Base-by-base conservation (phyloP, 2,329 filamentous ascomycete species). In the Zopfia rhizophila region DNA sequence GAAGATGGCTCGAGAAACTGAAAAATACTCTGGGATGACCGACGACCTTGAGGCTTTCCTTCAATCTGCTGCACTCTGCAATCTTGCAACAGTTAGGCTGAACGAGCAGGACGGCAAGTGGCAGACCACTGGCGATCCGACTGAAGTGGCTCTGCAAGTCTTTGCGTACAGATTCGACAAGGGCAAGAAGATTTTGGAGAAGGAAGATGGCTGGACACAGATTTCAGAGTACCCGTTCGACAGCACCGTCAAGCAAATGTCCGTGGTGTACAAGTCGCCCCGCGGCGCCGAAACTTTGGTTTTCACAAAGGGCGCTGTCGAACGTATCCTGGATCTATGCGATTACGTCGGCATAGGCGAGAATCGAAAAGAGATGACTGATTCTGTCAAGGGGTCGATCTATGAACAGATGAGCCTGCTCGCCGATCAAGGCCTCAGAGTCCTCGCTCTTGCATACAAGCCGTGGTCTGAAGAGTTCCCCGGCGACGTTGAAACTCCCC, bases 31-130 rank as follows among this genome's bases (percentile, higher is more conserved):
- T 14, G 46, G 46, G 17, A 45, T 58, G 29, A 32, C 44, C 6
- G 48, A 48, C 7, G 43, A 53, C 17, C 48, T 62, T 16, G 49
- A 61, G 14, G 45, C 37, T 12, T 61, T 58, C 12, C 51, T 62
- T n/a, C 36, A 52, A 4, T 43, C 57, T 25, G 55, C 24, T 24
- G 60, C 65, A 3, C 60, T 69, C 19, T 77, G 76, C 38, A 80
- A 80, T 55, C 70, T 80, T 12, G 78, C 78, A 3, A 77, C 71
- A 2, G 70, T 83, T 12, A 67, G 68, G 22, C 60, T 70, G 35
- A 72, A 71, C 24, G 67, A 73, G 2, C 70, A 69, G 2, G 64
- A 72, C 32, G 63, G 70, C 17, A 55, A 51, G 18, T 62, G 59
- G 59, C 46, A 56, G 25, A 55, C 58, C 10, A 50, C 47, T 12